These are phyloP conservation scores for Wallemia mellicola DNA, from an alignment of 1,284 basidiomycete genomes.

Conservation along the genomic window DNA sequence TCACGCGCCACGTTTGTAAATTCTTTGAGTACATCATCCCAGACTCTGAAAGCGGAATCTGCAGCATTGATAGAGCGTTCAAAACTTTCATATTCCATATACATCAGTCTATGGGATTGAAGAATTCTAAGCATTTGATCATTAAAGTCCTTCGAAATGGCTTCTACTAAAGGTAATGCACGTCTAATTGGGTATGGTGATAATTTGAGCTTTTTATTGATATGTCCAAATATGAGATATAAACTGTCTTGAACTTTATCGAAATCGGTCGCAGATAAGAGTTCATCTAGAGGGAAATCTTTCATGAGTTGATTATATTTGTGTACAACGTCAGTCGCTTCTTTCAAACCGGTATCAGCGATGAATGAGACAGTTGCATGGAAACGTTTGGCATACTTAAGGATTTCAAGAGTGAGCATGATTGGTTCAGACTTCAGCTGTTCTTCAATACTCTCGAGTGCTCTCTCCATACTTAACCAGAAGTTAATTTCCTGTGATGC, in stretches of 20 bases:
- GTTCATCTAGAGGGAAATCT: conserved; percentile 88
- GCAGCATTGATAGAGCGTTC: conserved; percentile 51
- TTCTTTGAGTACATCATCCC: conserved; percentile 94
- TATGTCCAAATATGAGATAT: conserved; percentile 59
- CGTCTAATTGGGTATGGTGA: conserved; percentile 89
- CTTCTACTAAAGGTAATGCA: conserved; percentile 82
- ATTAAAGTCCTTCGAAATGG: conserved; percentile 89
- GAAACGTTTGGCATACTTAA: conserved; percentile 87
- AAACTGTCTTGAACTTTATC: conserved; percentile 77
- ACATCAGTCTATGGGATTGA: conserved; percentile 61
- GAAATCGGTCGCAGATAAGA: conserved; percentile 80
- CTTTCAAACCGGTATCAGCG: conserved; percentile 84
- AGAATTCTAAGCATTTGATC: conserved; percentile 77
- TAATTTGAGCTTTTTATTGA: conserved; percentile 80
- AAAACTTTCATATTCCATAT: conserved; percentile 79
- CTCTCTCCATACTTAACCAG: conserved; percentile 80
- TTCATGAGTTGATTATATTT: conserved; percentile 98
- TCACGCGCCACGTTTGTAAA: conserved; percentile 93
- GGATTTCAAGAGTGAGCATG: conserved; percentile 73
- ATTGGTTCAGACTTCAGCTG: conserved; percentile 81
- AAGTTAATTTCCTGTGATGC: conserved; percentile 98
- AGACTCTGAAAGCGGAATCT: conserved; percentile 59
- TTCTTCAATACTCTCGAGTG: conserved; percentile 68
- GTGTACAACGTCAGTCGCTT: conserved; percentile 66
- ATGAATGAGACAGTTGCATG: conserved; percentile 93